A percentile compares a stretch with the other conserved stretches of the same genome.
These are phyloP conservation scores for Arthrobotrys megalospora DNA, from an alignment of 2,329 filamentous ascomycete species.

Conservation along the genomic window DNA sequence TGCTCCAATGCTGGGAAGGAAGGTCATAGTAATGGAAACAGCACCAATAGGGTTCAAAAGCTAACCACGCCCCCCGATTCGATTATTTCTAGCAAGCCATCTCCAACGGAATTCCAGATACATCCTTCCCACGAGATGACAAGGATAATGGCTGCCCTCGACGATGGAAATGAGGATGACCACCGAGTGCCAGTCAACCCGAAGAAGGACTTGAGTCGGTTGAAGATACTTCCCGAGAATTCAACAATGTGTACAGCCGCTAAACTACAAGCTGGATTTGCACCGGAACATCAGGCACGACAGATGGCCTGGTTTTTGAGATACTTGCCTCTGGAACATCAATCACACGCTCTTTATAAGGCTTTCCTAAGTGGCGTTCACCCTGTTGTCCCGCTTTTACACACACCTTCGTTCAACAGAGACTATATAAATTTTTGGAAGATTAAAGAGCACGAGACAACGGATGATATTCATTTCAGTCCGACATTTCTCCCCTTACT, in stretches of 20 bases:
- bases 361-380: slow-evolving; percentile 64
- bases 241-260: slow-evolving; percentile 54
- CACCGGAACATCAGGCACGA: slow-evolving; percentile 45
- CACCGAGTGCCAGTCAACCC: slow-evolving; percentile 43
- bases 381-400: slow-evolving; percentile 63
- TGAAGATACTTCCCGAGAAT: slow-evolving; percentile 56
- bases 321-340: slow-evolving; percentile 49
- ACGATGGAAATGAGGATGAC: slow-evolving; percentile 41
- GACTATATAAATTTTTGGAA: slow-evolving; percentile 63
- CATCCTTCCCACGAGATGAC: slow-evolving; percentile 39
- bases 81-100: slow-evolving; percentile 14
- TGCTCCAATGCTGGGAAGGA: neutral
- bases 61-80: slow-evolving; percentile 27
- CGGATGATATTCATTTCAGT: slow-evolving; percentile 58
- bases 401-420: slow-evolving; percentile 62
- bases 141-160: slow-evolving; percentile 50
- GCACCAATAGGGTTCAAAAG: neutral
- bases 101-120: slow-evolving; percentile 3
- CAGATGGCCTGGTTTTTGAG: slow-evolving; percentile 59
- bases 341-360: slow-evolving; percentile 62
- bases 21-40: neutral
- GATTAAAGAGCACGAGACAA: slow-evolving; percentile 56
- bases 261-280: slow-evolving; percentile 54
- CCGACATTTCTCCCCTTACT: slow-evolving; percentile 63
- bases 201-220: slow-evolving; percentile 34